Percentiles rank a stretch among this genome's conserved stretches.
Evolutionary conservation across 805 yeast genomes (phyloP).

Genomic region (Candida yuanshanica): DNA sequence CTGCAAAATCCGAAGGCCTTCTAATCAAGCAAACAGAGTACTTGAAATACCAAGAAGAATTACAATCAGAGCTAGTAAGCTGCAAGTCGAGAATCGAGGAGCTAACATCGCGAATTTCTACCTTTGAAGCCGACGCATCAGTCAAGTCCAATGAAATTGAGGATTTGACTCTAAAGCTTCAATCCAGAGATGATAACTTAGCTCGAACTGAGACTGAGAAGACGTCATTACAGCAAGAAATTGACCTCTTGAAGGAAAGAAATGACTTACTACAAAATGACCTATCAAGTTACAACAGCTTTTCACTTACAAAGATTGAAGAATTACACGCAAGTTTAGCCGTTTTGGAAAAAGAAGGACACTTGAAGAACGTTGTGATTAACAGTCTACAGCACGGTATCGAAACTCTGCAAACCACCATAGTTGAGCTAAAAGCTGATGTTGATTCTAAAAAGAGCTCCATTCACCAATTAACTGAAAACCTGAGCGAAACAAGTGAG

Average conservation of each 20-base stretch:
- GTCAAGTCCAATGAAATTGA: not conserved
- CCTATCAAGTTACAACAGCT: not conserved
- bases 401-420: conserved; percentile 1
- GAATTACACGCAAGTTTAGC: conserved; percentile 1
- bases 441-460: not conserved
- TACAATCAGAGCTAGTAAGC: not conserved
- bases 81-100: not conserved
- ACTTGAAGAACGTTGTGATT: conserved; percentile 6
- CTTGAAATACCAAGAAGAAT: not conserved
- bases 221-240: not conserved
- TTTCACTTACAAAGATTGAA: not conserved
- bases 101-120: not conserved
- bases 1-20: conserved; percentile 4
- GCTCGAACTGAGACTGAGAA: not conserved
- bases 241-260: not conserved
- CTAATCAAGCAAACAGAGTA: not conserved
- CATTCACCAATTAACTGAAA: not conserved
- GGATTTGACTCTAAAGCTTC: not conserved
- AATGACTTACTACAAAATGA: not conserved
- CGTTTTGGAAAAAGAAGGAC: conserved; percentile 1
- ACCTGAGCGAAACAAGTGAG: conserved; percentile 13
- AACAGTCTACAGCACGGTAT: conserved; percentile 5
- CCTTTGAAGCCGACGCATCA: not conserved
- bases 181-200: not conserved
- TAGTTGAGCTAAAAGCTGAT: conserved; percentile 2